A percentile compares a stretch with the other conserved stretches of the same genome.
phyloP scores from a whole-genome alignment of 305 asterid species.

The Fraxinus angustifolia region DNA sequence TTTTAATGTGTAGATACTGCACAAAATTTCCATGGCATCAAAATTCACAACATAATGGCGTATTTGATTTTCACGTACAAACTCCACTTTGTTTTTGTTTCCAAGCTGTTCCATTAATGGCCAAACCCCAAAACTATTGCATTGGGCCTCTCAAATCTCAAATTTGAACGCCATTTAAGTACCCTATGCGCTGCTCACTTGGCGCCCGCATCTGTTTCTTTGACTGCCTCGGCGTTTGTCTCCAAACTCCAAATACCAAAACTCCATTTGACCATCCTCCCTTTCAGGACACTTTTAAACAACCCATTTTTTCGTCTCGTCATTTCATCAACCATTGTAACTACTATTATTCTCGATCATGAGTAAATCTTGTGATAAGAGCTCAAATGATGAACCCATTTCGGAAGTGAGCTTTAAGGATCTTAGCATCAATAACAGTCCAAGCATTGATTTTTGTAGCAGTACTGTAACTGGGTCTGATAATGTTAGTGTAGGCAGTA shows the following conservation, averaged over 20 bases:
- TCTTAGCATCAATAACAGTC: constrained; percentile 36
- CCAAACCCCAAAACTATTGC: constrained; percentile 27
- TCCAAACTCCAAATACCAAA: constrained; percentile 36
- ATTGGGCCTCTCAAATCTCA: constrained; percentile 52
- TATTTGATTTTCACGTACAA: neutral
- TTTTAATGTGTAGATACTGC: neutral
- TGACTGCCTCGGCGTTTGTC: constrained; percentile 65
- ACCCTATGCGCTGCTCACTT: constrained; percentile 33
- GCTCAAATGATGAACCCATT: constrained; percentile 29
- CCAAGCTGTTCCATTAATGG: constrained; percentile 44
- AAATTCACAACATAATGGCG: neutral
- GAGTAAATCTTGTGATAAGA: constrained; percentile 34
- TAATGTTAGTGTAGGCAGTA: constrained; percentile 33
- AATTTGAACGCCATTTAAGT: constrained; percentile 58
- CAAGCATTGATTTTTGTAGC: constrained; percentile 51
- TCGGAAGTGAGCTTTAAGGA: constrained; percentile 44
- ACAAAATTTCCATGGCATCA: neutral
- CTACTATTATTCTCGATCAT: constrained; percentile 28
- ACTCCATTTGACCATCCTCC: constrained; percentile 58
- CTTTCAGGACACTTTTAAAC: constrained; percentile 26
- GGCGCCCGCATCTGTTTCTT: constrained; percentile 57
- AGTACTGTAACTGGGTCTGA: constrained; percentile 55
- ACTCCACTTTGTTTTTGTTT: constrained; percentile 38
- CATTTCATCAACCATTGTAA: constrained; percentile 45
- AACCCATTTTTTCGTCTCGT: constrained; percentile 23